Conservation (phyloP, 371 early-diverging fungal species). For the Conidiobolus incongruus region DNA sequence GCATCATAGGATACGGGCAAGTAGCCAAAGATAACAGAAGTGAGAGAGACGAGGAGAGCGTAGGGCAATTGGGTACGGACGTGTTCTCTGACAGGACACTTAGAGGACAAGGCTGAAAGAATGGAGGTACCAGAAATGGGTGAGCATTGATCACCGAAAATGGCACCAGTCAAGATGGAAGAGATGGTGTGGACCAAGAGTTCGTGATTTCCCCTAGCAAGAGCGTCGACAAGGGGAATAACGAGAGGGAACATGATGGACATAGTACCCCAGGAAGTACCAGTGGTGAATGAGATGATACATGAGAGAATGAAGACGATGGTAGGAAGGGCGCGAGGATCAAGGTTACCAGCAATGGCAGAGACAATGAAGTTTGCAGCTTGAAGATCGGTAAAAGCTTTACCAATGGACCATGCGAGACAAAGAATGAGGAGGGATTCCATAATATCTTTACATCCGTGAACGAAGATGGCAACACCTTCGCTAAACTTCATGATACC, state of each 20-base stretch:
- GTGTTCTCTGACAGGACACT: slow-evolving; percentile 4
- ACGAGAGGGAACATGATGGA: slow-evolving; percentile 6
- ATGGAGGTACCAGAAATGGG: slow-evolving; percentile 5
- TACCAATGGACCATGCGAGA: slow-evolving; percentile 5
- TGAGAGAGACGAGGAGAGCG: slow-evolving; percentile 3
- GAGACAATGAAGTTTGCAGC: slow-evolving; percentile 4
- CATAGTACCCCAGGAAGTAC: slow-evolving; percentile 7
- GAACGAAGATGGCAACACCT: slow-evolving; percentile 1
- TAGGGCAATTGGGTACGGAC: slow-evolving; percentile 6
- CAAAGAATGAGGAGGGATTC: slow-evolving; percentile 4
- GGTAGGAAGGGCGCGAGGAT: slow-evolving; percentile 3
- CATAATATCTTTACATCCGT: slow-evolving; percentile 3
- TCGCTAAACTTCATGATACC: neutral
- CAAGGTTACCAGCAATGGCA: neutral
- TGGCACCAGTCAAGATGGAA: slow-evolving; percentile 5
- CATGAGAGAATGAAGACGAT: slow-evolving; percentile 5
- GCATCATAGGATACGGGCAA: slow-evolving; percentile 1
- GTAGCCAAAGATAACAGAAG: slow-evolving; percentile 4
- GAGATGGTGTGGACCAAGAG: slow-evolving; percentile 3
- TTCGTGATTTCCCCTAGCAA: neutral
- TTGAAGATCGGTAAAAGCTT: slow-evolving; percentile 2
- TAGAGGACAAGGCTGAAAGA: slow-evolving; percentile 5
- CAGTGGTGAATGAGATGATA: slow-evolving; percentile 5
- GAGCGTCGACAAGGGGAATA: slow-evolving; percentile 2
- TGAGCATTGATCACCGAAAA: slow-evolving; percentile 6